phyloP scores from a whole-genome alignment of 2,329 filamentous ascomycete species.

The Botrytis cinerea region DNA sequence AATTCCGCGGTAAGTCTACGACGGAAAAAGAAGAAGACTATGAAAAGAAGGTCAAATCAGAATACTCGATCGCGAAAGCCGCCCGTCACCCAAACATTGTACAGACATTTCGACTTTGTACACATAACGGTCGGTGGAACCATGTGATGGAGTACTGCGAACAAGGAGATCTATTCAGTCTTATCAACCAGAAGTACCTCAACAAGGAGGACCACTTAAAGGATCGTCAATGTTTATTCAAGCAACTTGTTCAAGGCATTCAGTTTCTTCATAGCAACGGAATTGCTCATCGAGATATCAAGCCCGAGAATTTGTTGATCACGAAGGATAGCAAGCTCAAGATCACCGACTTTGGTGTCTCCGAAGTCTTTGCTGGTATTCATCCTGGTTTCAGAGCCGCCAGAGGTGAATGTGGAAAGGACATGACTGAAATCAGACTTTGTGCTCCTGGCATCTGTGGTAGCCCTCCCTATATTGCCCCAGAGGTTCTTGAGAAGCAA shows the following conservation, averaged over 20 bases:
- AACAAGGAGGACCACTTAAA: conserved; percentile 60
- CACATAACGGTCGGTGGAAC: conserved; percentile 75
- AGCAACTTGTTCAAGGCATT: conserved; percentile 81
- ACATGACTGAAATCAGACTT: conserved; percentile 69
- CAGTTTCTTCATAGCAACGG: conserved; percentile 80
- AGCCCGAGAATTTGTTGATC: conserved; percentile 83
- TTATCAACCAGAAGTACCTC: conserved; percentile 73
- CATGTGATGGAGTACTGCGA: conserved; percentile 93
- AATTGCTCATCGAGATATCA: conserved; percentile 89
- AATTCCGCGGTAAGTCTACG: conserved; percentile 73
- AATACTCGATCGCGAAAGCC: conserved; percentile 85
- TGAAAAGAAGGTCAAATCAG: conserved; percentile 86
- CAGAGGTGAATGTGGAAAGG: conserved; percentile 70
- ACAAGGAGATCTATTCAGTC: conserved; percentile 75
- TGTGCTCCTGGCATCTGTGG: conserved; percentile 82
- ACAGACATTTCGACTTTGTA: conserved; percentile 71
- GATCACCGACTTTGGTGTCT: conserved; percentile 89
- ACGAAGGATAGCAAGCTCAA: conserved; percentile 80
- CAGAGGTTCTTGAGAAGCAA: conserved; percentile 75
- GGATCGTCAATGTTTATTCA: conserved; percentile 83
- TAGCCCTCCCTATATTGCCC: conserved; percentile 83
- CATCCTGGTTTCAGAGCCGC: conserved; percentile 77
- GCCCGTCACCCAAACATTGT: conserved; percentile 86
- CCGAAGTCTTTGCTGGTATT: conserved; percentile 79
- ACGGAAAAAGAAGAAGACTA: conserved; percentile 74